Base-by-base conservation (phyloP, 257 asterid species). In the Coffea canephora region DNA sequence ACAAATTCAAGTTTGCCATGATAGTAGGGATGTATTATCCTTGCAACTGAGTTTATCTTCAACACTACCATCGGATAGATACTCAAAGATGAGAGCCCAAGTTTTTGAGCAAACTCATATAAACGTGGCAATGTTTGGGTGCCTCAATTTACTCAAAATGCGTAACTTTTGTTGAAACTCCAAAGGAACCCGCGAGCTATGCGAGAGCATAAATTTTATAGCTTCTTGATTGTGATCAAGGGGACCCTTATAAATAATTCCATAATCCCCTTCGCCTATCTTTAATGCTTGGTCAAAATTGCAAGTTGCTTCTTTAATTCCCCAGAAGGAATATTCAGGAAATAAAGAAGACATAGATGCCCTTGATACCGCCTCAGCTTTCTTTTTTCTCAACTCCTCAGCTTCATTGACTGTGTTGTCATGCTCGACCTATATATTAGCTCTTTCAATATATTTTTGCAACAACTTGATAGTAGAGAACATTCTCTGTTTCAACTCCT, bases 181-280 rank as follows among this genome's bases (percentile, higher is more conserved):
- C 57, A 75, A 76, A 73, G 94, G 97, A 1, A 97, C 98, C 84
- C 92, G 97, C 83, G 75, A 82, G 87, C 97, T 92, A 83, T 87
- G 52, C 23, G 95, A 87, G 80, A 91, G 89, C 73, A 91, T 86
- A 88, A 91, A 82, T 84, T 95, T 95, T 76, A 95, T 84, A 73
- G 98, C 97, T 81, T 93, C 99, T 36, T 86, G 91, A 45, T 97
- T 92, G 75, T 92, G 91, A 75, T 90, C 91, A 70, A 95, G 92
- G 78, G 87, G 68, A 71, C 96, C 98, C 80, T 81, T 89, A 72
- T 92, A 93, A 11, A 93, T 92, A 85, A 83, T 87, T 64, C 99
- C 98, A 74, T 92, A 93, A 79, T 94, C 95, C 65, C 98, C 99
- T 88, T 92, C 94, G 49, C 96, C 97, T 74, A 93, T 92, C 90